phyloP scores from a whole-genome alignment of 345 rosid species.

The Tarenaya hassleriana region DNA sequence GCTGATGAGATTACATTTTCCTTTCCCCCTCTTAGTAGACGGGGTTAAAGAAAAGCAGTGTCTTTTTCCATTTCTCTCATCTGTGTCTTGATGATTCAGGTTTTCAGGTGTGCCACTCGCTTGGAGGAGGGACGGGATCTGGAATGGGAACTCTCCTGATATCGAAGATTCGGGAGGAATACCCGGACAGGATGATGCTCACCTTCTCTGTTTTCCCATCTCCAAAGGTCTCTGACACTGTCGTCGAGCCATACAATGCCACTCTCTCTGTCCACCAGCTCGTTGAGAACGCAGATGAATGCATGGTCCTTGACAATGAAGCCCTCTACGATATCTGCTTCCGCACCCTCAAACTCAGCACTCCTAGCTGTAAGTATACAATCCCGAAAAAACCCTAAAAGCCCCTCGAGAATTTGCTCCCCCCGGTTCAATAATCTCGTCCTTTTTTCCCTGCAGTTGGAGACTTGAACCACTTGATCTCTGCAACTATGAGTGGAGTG shows the following conservation, averaged over 20 bases:
- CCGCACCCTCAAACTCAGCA: conserved; percentile 93
- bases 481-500: conserved; percentile 95
- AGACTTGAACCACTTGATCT: conserved; percentile 90
- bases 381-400: no score
- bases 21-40: no score
- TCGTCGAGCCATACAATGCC: conserved; percentile 97
- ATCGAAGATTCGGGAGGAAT: conserved; percentile 93
- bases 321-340: conserved; percentile 98
- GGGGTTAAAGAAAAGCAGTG: no score
- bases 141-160: conserved; percentile 96
- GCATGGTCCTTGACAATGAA: conserved; percentile 97
- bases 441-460: conserved; percentile 50
- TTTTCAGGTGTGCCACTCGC: conserved; percentile 93
- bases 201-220: conserved; percentile 98
- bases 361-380: conserved; percentile 79
- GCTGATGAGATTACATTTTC: no score
- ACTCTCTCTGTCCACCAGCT: conserved; percentile 96
- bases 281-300: conserved; percentile 93
- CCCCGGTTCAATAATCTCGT: neutral
- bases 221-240: conserved; percentile 96
- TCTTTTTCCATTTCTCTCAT: neutral
- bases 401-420: neutral
- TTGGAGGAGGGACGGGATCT: conserved; percentile 97
- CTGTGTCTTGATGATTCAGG: conserved; percentile 31
- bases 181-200: conserved; percentile 96